Percentiles rank a stretch among this genome's conserved stretches.
Conservation (phyloP, 2,329 filamentous ascomycete genomes). For the Stagonosporopsis chrysanthemi region DNA sequence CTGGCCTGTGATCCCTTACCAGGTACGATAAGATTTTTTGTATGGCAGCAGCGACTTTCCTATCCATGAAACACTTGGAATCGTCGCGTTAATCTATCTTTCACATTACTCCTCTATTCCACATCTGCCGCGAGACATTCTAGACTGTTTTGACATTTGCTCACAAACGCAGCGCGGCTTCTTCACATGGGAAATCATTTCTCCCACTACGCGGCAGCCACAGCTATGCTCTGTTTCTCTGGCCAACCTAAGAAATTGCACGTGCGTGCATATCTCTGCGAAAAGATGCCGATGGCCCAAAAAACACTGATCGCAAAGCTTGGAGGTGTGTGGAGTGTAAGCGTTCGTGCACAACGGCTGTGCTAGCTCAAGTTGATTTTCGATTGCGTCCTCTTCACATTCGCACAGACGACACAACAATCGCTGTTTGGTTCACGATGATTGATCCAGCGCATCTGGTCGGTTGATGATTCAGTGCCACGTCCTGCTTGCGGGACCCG, state of each 20-base stretch:
- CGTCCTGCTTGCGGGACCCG: not conserved
- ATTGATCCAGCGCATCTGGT: not conserved
- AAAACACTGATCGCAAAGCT: not conserved
- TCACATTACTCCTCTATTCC: not conserved
- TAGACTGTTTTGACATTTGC: not conserved
- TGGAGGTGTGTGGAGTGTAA: not conserved
- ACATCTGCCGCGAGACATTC: not conserved
- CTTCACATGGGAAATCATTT: not conserved
- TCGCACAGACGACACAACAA: too few species aligned
- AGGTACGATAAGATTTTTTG: not conserved
- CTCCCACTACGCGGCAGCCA: not conserved
- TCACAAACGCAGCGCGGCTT: not conserved
- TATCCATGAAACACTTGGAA: not conserved
- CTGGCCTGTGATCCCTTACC: too few species aligned
- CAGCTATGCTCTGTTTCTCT: not conserved
- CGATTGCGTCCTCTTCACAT: not conserved
- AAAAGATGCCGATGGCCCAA: not conserved
- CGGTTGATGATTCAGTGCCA: not conserved
- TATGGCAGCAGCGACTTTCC: not conserved
- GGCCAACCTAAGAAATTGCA: not conserved
- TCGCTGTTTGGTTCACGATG: not conserved
- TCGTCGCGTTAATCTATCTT: too few species aligned
- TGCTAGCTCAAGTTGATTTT: not conserved
- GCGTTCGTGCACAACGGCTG: not conserved
- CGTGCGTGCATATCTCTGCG: not conserved